phyloP scores from a whole-genome alignment of 345 rosid genomes.

The Orychophragmus violaceus region DNA sequence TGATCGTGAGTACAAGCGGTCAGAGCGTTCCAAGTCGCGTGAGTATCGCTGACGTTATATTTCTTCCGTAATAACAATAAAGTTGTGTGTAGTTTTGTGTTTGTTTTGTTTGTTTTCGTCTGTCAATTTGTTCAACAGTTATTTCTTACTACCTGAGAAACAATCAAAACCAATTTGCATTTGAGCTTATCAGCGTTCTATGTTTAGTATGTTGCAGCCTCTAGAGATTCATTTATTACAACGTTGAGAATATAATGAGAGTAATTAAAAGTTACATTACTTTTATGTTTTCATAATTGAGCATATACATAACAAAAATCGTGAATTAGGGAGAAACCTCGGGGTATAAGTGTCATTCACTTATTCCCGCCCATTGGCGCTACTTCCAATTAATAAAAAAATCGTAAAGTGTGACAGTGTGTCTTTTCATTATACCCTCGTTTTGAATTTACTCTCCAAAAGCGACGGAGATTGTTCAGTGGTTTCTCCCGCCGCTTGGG shows the following conservation, averaged over 20 bases:
- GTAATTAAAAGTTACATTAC: no score
- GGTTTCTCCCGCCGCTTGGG: conserved; percentile 12
- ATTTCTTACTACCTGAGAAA: neutral
- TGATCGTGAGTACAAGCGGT: conserved; percentile 36
- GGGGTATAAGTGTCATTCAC: conserved; percentile 1
- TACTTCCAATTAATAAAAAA: conserved; percentile 13
- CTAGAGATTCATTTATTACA: no score
- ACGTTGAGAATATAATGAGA: no score
- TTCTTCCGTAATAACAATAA: conserved; percentile 11
- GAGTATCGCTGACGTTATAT: neutral
- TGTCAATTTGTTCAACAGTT: neutral
- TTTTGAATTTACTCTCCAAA: conserved; percentile 4
- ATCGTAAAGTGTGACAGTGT: neutral
- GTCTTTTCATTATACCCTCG: conserved; percentile 13
- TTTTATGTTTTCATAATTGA: no score
- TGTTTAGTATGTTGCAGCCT: no score
- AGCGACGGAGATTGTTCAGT: conserved; percentile 21
- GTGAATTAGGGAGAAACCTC: neutral
- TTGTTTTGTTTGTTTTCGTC: neutral
- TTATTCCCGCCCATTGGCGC: conserved; percentile 24
- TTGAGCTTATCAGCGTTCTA: neutral
- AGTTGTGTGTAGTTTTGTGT: conserved; percentile 6
- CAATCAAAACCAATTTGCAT: neutral
- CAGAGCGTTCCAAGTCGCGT: conserved; percentile 29
- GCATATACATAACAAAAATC: neutral